Conservation (phyloP, 2,329 filamentous ascomycete species). For the Samsoniella hepiali region DNA sequence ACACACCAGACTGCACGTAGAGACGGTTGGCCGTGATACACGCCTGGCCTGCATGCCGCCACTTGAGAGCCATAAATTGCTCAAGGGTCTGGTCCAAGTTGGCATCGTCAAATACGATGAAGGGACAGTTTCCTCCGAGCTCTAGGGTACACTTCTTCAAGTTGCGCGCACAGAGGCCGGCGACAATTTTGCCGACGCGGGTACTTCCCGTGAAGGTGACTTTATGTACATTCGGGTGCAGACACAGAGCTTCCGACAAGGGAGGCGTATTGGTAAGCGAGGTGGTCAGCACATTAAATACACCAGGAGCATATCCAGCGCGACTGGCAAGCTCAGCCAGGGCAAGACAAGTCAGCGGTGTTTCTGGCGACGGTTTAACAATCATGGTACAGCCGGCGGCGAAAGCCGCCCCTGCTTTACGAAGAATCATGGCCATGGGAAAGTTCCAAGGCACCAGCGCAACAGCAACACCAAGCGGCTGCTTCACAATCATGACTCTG, state of each 20-base stretch:
- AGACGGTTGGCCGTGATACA: constrained; percentile 64
- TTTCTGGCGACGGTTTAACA: constrained; percentile 69
- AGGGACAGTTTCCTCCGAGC: constrained; percentile 66
- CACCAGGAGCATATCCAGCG: constrained; percentile 73
- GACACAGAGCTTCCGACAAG: constrained; percentile 45
- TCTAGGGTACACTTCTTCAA: constrained; percentile 68
- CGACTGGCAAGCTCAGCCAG: constrained; percentile 64
- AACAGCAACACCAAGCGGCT: constrained; percentile 35
- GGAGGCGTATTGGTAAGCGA: constrained; percentile 42
- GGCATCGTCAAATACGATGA: constrained; percentile 67
- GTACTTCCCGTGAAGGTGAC: constrained; percentile 77
- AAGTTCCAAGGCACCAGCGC: constrained; percentile 55
- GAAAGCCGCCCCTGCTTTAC: constrained; percentile 52
- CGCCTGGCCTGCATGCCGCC: constrained; percentile 70
- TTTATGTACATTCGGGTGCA: constrained; percentile 51
- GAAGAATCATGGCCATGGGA: constrained; percentile 48
- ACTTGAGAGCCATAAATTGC: constrained; percentile 62
- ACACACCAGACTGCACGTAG: constrained; percentile 58
- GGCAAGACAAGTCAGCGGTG: constrained; percentile 68
- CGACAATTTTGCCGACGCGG: constrained; percentile 64
- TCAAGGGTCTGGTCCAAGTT: constrained; percentile 62
- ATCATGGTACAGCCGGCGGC: constrained; percentile 77
- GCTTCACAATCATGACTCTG: constrained; percentile 67
- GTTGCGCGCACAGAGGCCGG: constrained; percentile 55
- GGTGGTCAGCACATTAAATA: constrained; percentile 53